phyloP scores from a whole-genome alignment of 2,329 filamentous ascomycete species.

The Colletotrichum sp. region DNA sequence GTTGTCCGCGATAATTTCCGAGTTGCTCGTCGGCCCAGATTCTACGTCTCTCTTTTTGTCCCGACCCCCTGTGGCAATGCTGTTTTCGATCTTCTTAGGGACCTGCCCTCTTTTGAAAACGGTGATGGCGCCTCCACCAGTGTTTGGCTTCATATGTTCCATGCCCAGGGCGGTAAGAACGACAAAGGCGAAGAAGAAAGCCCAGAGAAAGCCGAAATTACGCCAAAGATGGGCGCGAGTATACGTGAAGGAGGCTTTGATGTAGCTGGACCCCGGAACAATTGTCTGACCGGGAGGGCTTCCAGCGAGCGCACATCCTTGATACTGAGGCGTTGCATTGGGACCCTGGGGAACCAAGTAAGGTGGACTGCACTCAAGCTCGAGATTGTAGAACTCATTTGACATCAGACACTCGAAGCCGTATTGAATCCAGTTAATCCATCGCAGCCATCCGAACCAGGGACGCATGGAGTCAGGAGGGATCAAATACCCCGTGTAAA shows the following conservation, averaged over 20 bases:
- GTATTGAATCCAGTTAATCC: constrained; percentile 58
- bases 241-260: constrained; percentile 58
- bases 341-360: constrained; percentile 59
- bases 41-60: constrained; percentile 58
- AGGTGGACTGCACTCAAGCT: constrained; percentile 58
- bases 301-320: constrained; percentile 65
- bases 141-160: constrained; percentile 59
- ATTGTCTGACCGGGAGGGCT: constrained; percentile 54
- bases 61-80: constrained; percentile 56
- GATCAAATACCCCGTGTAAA: constrained; percentile 51
- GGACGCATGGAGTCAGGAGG: constrained; percentile 51
- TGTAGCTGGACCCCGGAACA: constrained; percentile 62
- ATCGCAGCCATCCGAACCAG: constrained; percentile 61
- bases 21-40: constrained; percentile 43
- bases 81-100: constrained; percentile 60
- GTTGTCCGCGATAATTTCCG: constrained; percentile 62
- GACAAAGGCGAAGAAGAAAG: constrained; percentile 54
- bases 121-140: constrained; percentile 63
- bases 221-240: constrained; percentile 65
- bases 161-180: constrained; percentile 40
- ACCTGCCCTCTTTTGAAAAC: constrained; percentile 69
- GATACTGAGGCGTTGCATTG: constrained; percentile 51
- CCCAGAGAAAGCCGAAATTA: constrained; percentile 57
- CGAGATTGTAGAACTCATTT: constrained; percentile 65
- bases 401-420: constrained; percentile 71